These are phyloP conservation scores for Phytophthora pinifolia DNA, from an alignment of 352 stramenopile genomes.

Conservation along the genomic window DNA sequence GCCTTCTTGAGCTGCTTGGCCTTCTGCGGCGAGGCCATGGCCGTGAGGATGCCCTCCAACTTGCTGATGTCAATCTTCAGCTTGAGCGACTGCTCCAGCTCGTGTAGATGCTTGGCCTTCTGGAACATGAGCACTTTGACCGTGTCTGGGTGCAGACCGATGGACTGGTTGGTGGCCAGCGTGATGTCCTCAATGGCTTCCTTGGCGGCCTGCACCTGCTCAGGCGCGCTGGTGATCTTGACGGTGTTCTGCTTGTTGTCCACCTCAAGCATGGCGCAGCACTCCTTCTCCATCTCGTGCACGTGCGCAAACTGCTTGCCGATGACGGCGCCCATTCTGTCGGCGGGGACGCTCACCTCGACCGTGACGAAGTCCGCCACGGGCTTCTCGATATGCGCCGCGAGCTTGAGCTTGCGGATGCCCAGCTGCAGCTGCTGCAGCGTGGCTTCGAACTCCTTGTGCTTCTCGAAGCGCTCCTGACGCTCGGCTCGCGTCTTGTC, in stretches of 20 bases:
- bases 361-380: constrained; percentile 52
- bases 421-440: constrained; percentile 51
- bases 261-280: constrained; percentile 62
- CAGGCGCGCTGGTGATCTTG: constrained; percentile 51
- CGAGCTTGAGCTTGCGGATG: constrained; percentile 57
- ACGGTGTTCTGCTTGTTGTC: constrained; percentile 57
- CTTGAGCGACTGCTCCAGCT: constrained; percentile 54
- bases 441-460: constrained; percentile 50
- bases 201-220: constrained; percentile 43
- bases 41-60: constrained; percentile 62
- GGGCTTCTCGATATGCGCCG: constrained; percentile 34
- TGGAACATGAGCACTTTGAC: constrained; percentile 79
- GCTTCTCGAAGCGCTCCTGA: constrained; percentile 56
- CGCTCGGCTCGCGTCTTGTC: constrained; percentile 57
- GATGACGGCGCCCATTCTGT: constrained; percentile 68
- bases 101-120: constrained; percentile 71
- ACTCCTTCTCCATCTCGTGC: constrained; percentile 59
- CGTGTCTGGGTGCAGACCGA: constrained; percentile 77
- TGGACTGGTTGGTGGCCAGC: constrained; percentile 58
- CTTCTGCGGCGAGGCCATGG: constrained; percentile 51
- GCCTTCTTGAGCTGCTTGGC: constrained; percentile 51
- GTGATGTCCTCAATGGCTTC: constrained; percentile 68
- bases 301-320: constrained; percentile 63
- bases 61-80: constrained; percentile 77
- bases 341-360: constrained; percentile 52